phyloP scores from a whole-genome alignment of 1,284 basidiomycete genomes.

The Irpex sp. region DNA sequence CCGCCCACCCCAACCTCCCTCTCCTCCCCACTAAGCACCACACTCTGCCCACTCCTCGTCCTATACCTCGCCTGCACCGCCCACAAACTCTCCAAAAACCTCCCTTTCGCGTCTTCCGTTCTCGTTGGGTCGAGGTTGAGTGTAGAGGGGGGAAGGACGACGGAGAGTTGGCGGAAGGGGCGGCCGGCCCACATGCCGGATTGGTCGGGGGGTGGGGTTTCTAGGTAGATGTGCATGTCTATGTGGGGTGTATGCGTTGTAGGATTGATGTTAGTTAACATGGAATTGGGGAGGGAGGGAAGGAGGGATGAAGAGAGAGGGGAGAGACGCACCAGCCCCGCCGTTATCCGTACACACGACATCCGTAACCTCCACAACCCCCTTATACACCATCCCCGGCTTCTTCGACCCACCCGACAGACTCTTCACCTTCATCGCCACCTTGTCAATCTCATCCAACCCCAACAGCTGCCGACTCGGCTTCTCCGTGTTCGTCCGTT shows the following conservation, averaged over 20 bases:
- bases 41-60: conserved; percentile 63
- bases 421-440: conserved; percentile 58
- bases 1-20: conserved; percentile 69
- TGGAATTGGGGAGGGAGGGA: too few species aligned
- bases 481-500: conserved; percentile 77
- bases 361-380: conserved; percentile 82
- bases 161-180: conserved; percentile 72
- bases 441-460: conserved; percentile 76
- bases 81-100: conserved; percentile 89
- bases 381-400: conserved; percentile 82
- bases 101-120: conserved; percentile 64
- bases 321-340: conserved; percentile 56
- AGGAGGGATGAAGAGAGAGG: conserved; percentile 8
- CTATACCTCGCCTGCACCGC: conserved; percentile 77
- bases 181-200: conserved; percentile 82
- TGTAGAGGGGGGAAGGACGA: conserved; percentile 67
- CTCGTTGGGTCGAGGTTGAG: conserved; percentile 61
- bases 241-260: background rate
- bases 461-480: conserved; percentile 77
- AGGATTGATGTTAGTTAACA: too few species aligned
- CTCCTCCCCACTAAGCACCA: conserved; percentile 67
- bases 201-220: conserved; percentile 76
- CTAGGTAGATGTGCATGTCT: conserved; percentile 87
- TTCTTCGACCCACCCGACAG: conserved; percentile 65
- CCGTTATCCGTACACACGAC: conserved; percentile 83